Conservation (phyloP, 768 basidiomycete genomes). For the Erythrobasidium yunnanense region DNA sequence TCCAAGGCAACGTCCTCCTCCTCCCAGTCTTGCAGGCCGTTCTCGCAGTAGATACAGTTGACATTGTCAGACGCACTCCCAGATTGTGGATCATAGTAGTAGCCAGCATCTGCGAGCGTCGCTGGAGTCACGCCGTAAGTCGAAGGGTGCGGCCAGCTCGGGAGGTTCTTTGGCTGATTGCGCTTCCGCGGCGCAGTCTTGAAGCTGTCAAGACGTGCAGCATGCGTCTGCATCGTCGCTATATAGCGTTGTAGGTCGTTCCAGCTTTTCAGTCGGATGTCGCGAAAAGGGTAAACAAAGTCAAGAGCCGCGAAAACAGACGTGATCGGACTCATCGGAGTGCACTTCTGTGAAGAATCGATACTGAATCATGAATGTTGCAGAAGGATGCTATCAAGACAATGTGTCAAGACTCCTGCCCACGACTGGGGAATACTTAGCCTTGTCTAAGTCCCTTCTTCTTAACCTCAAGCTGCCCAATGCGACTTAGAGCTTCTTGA, state of each 20-base stretch:
- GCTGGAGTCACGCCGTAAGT: constrained; percentile 59
- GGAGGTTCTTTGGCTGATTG: not conserved
- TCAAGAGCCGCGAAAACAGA: too few relatives aligned
- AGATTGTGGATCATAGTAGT: constrained; percentile 63
- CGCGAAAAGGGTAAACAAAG: not conserved
- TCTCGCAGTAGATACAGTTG: constrained; percentile 70
- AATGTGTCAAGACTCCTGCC: too few relatives aligned
- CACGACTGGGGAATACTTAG: too few relatives aligned
- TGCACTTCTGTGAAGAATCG: too few relatives aligned
- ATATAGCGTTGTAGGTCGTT: not conserved
- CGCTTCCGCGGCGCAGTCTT: not conserved
- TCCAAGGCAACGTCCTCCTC: constrained; percentile 70
- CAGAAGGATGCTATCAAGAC: too few relatives aligned
- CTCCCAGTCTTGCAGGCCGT: constrained; percentile 76
- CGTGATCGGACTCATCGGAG: too few relatives aligned
- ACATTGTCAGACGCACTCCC: constrained; percentile 60
- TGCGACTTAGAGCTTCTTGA: too few relatives aligned
- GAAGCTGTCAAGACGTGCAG: not conserved
- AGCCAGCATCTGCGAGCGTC: constrained; percentile 75
- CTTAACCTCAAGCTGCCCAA: too few relatives aligned
- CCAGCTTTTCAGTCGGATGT: not conserved
- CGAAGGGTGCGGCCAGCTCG: constrained; percentile 47
- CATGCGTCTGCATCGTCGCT: not conserved
- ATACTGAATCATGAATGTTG: too few relatives aligned
- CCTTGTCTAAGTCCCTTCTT: too few relatives aligned